Conservation (phyloP, 768 basidiomycete species). For the Hygrophorus pudorinus region DNA sequence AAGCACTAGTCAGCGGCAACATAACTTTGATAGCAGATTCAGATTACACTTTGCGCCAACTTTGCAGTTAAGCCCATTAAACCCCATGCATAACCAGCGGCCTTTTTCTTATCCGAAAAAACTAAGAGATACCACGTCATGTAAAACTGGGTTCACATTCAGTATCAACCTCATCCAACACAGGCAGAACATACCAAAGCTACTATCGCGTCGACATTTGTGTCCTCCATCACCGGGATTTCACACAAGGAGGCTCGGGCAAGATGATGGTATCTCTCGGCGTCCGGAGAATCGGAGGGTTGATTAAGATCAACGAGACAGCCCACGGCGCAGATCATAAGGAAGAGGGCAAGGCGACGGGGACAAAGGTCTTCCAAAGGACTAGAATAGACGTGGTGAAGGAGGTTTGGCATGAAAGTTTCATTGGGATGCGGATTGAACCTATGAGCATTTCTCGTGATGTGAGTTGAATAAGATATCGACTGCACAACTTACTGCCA, state of each 20-base stretch:
- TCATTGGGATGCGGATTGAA: conserved; percentile 59
- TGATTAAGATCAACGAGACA: conserved; percentile 50
- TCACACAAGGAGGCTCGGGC: conserved; percentile 53
- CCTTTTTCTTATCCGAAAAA: conserved; percentile 62
- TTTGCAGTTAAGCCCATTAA: conserved; percentile 50
- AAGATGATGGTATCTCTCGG: conserved; percentile 49
- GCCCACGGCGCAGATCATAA: conserved; percentile 64
- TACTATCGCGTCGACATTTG: conserved; percentile 52
- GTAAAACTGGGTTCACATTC: conserved; percentile 4
- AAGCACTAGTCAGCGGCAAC: conserved; percentile 3
- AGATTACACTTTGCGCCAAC: conserved; percentile 51
- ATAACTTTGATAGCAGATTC: conserved; percentile 1
- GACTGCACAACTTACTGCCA: conserved; percentile 44
- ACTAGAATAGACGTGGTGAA: conserved; percentile 53
- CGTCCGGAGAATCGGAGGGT: conserved; percentile 39
- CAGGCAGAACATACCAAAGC: conserved; percentile 29
- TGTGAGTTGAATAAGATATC: not conserved
- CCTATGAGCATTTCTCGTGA: conserved; percentile 18
- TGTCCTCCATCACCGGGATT: conserved; percentile 58
- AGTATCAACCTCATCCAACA: not conserved
- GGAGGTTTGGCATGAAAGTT: conserved; percentile 54
- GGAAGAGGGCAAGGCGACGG: conserved; percentile 51
- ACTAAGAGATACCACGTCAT: conserved; percentile 59
- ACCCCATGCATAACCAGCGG: conserved; percentile 46
- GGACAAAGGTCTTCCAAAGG: conserved; percentile 45